Evolutionary conservation across 1,284 basidiomycete genomes (phyloP).

Genomic region (Cryptococcus deneoformans): DNA sequence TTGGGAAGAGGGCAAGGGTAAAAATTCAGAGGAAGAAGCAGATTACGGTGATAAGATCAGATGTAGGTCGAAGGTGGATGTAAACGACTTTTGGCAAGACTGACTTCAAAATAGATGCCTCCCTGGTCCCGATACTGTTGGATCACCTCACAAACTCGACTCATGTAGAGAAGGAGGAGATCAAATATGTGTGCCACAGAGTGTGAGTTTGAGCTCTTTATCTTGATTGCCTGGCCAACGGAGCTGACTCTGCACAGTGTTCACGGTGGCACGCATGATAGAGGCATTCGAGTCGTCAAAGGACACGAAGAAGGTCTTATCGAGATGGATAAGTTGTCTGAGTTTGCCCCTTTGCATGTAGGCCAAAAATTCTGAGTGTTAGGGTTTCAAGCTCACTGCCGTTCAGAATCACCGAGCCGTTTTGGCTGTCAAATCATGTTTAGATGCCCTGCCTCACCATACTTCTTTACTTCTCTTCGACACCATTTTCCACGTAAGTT

Average conservation of each 20-base stretch:
- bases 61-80: slow-evolving; percentile 3
- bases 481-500: slow-evolving; percentile 68
- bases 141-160: slow-evolving; percentile 33
- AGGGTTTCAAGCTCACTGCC: neutral
- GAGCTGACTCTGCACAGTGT: slow-evolving; percentile 55
- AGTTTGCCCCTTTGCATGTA: slow-evolving; percentile 73
- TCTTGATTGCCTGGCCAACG: neutral
- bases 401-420: slow-evolving; percentile 54
- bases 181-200: slow-evolving; percentile 48
- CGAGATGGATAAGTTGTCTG: slow-evolving; percentile 69
- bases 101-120: slow-evolving; percentile 26
- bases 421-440: slow-evolving; percentile 55
- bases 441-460: slow-evolving; percentile 60
- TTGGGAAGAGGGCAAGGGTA: slow-evolving; percentile 16
- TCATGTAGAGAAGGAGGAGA: slow-evolving; percentile 33
- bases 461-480: slow-evolving; percentile 62
- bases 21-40: slow-evolving; percentile 13
- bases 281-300: slow-evolving; percentile 63
- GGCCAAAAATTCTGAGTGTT: slow-evolving; percentile 5
- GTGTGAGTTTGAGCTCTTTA: slow-evolving; percentile 30
- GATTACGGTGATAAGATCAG: slow-evolving; percentile 16
- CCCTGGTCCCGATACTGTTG: slow-evolving; percentile 41
- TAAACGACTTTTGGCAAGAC: slow-evolving; percentile 5
- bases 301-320: slow-evolving; percentile 57
- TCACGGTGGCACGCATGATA: slow-evolving; percentile 71